Evolutionary conservation across 2,329 filamentous ascomycete species (phyloP).

Genomic region (Cercospora sesami): DNA sequence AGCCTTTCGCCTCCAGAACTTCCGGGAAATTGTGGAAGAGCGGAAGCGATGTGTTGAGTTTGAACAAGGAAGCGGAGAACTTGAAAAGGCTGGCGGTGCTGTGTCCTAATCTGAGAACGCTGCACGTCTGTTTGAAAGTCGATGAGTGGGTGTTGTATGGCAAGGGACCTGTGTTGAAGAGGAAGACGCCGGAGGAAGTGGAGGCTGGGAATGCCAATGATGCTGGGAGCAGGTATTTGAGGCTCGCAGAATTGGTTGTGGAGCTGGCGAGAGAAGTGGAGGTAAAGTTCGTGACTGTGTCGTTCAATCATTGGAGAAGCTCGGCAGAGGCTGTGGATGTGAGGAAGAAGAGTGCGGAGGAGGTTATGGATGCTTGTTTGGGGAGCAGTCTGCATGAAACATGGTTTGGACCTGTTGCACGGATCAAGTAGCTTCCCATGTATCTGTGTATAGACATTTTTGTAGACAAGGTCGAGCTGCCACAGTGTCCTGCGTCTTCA

Average conservation of each 20-base stretch:
- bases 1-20: slow-evolving; percentile 12
- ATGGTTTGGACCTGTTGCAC: neutral
- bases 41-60: slow-evolving; percentile 6
- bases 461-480: no score
- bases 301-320: slow-evolving; percentile 14
- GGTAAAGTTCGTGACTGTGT: slow-evolving; percentile 3
- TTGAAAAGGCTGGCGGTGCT: neutral
- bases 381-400: neutral
- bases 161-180: slow-evolving; percentile 2
- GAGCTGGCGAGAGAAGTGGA: slow-evolving; percentile 9
- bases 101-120: slow-evolving; percentile 6
- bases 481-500: no score
- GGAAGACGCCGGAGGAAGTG: neutral
- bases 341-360: neutral
- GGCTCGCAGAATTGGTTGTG: slow-evolving; percentile 6
- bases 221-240: slow-evolving; percentile 6
- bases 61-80: slow-evolving; percentile 11
- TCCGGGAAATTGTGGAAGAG: slow-evolving; percentile 9
- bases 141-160: slow-evolving; percentile 19
- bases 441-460: no score
- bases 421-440: neutral
- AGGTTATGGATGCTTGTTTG: slow-evolving; percentile 8
- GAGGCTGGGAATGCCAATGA: neutral
- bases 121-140: slow-evolving; percentile 16
- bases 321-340: slow-evolving; percentile 7